Base-by-base conservation (phyloP, 2,329 filamentous ascomycete genomes). In the Colletotrichum musicola region DNA sequence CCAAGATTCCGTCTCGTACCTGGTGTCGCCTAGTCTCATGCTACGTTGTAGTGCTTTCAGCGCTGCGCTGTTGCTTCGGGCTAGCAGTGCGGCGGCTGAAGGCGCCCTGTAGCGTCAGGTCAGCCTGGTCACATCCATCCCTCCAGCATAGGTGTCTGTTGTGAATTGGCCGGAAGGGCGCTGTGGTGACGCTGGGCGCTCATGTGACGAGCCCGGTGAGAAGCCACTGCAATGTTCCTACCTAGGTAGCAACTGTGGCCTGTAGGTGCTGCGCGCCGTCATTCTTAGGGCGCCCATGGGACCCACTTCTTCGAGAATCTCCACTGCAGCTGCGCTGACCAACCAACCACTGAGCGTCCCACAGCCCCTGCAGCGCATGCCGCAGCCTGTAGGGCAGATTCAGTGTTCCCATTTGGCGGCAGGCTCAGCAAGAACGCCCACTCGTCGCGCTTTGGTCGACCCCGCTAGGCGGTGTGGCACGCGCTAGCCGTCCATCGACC, bases 381-480 rank as follows among this genome's bases (percentile, higher is more conserved):
- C 38, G 13, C 16, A 14, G 40, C 10, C 22, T 25, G 22, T 38
- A 66, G 22, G 42, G 35, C 59, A 51, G 35, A 67, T 67, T 62
- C 22, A 42, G 14, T 25, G 18, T 30, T 58, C 2, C 27, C 55
- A 58, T 16, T 18, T 4, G 30, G 25, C 10, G 22, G 27, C 40
- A 12, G 55, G 22, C 20, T n/a, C n/a, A 14, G 16, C 56, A 38
- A 18, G 18, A 0, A 18, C 4, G 20, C 47, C 62, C 65, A 68
- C 65, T 66, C 46, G 25, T 59, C 30, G 49, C 18, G n/a, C 63
- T 56, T 35, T 35, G 51, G 49, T 27, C 62, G 56, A 69, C 66
- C 66, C 66, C 66, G 66, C 66, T 51, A 60, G 66, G 66, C 66
- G 66, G 66, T 69, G 62, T 61, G 62, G 62, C 18, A 22, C 20